A percentile compares a stretch with the other conserved stretches of the same genome.
Evolutionary conservation across 1,284 basidiomycete species (phyloP).

Genomic region (Leccinum insolens): DNA sequence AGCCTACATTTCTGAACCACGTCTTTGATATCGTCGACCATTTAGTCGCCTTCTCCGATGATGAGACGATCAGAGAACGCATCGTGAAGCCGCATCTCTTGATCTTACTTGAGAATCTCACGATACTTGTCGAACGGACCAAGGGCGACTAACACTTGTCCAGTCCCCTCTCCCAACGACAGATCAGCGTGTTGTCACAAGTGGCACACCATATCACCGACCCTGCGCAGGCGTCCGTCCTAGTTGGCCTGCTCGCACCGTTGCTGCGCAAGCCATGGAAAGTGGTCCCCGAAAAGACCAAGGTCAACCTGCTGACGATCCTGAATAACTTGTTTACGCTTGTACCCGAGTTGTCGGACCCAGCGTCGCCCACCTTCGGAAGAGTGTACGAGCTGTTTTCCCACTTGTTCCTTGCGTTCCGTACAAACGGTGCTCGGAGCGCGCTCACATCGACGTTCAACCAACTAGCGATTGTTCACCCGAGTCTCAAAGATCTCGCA

Average conservation of each 20-base stretch:
- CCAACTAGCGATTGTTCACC: conserved; percentile 56
- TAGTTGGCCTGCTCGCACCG: conserved; percentile 80
- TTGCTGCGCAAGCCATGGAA: conserved; percentile 80
- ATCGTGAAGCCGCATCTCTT: conserved; percentile 82
- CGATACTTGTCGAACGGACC: conserved; percentile 67
- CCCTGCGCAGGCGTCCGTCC: conserved; percentile 70
- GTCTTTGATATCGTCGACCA: conserved; percentile 89
- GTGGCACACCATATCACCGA: conserved; percentile 80
- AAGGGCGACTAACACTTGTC: conserved; percentile 59
- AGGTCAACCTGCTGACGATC: conserved; percentile 83
- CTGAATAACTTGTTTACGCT: conserved; percentile 76
- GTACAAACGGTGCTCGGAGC: conserved; percentile 68
- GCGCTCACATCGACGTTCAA: conserved; percentile 70
- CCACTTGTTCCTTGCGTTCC: conserved; percentile 76
- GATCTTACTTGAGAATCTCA: conserved; percentile 74
- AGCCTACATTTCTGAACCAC: conserved; percentile 79
- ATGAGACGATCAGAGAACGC: conserved; percentile 50
- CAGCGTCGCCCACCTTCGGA: conserved; percentile 49
- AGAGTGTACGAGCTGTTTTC: conserved; percentile 73
- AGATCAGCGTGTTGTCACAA: conserved; percentile 81
- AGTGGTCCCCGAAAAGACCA: conserved; percentile 78
- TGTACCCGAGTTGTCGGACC: conserved; percentile 66
- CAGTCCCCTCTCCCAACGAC: conserved; percentile 80
- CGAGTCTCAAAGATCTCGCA: conserved; percentile 51
- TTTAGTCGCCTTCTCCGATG: conserved; percentile 58